A percentile compares a stretch with the other conserved stretches of the same genome.
phyloP scores from a whole-genome alignment of 2,329 filamentous ascomycete genomes.

The Ophiognomonia clavigignenti-juglandacearum region DNA sequence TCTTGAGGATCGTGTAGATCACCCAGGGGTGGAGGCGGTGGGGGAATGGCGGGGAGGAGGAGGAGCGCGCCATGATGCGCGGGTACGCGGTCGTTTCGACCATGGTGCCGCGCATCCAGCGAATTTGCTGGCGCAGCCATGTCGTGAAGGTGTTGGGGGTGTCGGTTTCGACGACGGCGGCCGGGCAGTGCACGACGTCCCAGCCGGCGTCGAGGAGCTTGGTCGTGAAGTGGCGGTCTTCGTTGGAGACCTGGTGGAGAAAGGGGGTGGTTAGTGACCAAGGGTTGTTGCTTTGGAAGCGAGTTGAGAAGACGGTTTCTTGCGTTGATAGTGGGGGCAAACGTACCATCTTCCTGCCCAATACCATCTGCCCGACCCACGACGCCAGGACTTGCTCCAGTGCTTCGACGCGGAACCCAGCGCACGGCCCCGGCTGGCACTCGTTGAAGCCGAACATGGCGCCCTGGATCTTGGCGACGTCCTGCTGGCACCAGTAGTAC shows the following conservation, averaged over 20 bases:
- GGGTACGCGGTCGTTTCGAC: constrained; percentile 5
- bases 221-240: constrained; percentile 5
- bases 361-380: neutral
- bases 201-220: constrained; percentile 1
- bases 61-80: no score
- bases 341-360: constrained; percentile 5
- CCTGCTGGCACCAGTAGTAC: constrained; percentile 8
- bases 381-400: neutral
- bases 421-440: constrained; percentile 1
- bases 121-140: constrained; percentile 4
- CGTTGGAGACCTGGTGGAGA: constrained; percentile 7
- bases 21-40: constrained; percentile 2
- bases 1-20: constrained; percentile 4
- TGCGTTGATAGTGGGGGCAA: no score
- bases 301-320: no score
- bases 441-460: neutral
- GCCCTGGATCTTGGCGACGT: constrained; percentile 1
- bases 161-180: constrained; percentile 1
- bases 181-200: neutral
- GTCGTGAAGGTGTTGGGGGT: neutral
- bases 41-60: no score
- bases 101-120: constrained; percentile 4
- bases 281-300: no score
- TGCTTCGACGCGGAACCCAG: neutral
- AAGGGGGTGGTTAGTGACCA: no score